A percentile compares a stretch with the other conserved stretches of the same genome.
These are phyloP conservation scores for Teratosphaeria gauchensis DNA, from an alignment of 2,329 filamentous ascomycete genomes.

Conservation along the genomic window DNA sequence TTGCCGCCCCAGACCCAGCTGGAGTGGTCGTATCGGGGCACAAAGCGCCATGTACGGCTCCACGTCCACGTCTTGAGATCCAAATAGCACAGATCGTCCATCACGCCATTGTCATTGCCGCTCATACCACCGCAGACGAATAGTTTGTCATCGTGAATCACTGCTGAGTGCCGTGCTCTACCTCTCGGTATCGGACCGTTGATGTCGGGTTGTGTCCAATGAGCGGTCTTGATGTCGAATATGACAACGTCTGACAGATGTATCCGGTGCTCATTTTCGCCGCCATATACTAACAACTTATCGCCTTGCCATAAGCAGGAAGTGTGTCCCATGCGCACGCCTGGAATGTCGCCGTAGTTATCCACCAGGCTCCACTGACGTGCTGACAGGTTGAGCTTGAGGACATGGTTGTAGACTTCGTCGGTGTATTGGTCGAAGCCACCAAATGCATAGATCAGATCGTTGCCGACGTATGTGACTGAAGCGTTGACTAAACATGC, in stretches of 20 bases:
- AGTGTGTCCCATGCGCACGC: constrained; percentile 97
- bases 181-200: constrained; percentile 79
- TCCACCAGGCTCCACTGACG: constrained; percentile 93
- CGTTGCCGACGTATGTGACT: constrained; percentile 96
- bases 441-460: constrained; percentile 95
- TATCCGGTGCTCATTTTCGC: constrained; percentile 93
- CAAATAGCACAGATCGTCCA: constrained; percentile 94
- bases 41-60: constrained; percentile 93
- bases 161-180: constrained; percentile 82
- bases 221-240: constrained; percentile 85
- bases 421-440: constrained; percentile 98
- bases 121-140: constrained; percentile 96
- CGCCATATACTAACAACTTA: constrained; percentile 94
- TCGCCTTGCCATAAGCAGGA: constrained; percentile 87
- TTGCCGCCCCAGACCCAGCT: constrained; percentile 88
- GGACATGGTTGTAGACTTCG: constrained; percentile 96
- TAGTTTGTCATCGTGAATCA: constrained; percentile 90
- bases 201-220: constrained; percentile 89
- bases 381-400: constrained; percentile 75
- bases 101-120: constrained; percentile 79
- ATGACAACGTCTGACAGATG: constrained; percentile 94
- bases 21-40: constrained; percentile 87
- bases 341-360: constrained; percentile 96
- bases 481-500: constrained; percentile 96
- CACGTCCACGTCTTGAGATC: constrained; percentile 96